Base-by-base conservation (phyloP, 352 stramenopile genomes). In the Lagenidium sp. region DNA sequence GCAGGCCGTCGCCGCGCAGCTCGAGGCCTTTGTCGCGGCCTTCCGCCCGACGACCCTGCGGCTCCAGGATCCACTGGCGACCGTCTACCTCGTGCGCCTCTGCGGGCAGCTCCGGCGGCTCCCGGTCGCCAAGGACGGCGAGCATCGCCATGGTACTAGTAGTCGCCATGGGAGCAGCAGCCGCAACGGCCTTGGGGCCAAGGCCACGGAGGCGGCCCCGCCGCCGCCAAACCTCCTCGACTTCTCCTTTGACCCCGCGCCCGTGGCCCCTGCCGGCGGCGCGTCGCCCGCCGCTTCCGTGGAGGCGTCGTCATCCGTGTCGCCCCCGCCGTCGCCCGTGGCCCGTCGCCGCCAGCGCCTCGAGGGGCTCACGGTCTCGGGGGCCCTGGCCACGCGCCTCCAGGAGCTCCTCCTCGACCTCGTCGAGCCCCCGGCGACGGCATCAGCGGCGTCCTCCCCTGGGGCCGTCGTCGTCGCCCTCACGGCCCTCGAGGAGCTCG, bases 11-110 rank as follows among this genome's bases (percentile, higher is more conserved):
- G 47, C 73, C 10, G 51, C 61, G 13, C 56, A 67, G 16, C 45
- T 88, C 19, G 70, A 87, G 34, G 46, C 57, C 20, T 83, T 73
- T 37, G 56, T 86, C 39, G 44, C 64, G 20, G 71, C 64, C 36
- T 68, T 73, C 20, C 60, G 63, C 1, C 65, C 70, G 7, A 36
- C 48, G 11, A 61, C 73, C 3, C 55, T 91, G 23, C 65, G 62
- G 0, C 53, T 84, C 18, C 70, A 60, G 11, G 75, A 91, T 26
- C 58, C 61, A 7, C 50, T 91, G 30, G 68, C 78, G 5, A 78
- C 70, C n/a, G 57, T 82, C 16, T 84, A 86, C 41, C 22, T 91
- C 34, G 34, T 91, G 34, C 60, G 62, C 0, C 50, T 91, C 3
- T 73, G 56, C 18, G 78, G 75, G 0, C 67, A 78, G 44, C 58